Evolutionary conservation across 1,139 yeast genomes (phyloP).

Genomic region (Pneumocystis canis): DNA sequence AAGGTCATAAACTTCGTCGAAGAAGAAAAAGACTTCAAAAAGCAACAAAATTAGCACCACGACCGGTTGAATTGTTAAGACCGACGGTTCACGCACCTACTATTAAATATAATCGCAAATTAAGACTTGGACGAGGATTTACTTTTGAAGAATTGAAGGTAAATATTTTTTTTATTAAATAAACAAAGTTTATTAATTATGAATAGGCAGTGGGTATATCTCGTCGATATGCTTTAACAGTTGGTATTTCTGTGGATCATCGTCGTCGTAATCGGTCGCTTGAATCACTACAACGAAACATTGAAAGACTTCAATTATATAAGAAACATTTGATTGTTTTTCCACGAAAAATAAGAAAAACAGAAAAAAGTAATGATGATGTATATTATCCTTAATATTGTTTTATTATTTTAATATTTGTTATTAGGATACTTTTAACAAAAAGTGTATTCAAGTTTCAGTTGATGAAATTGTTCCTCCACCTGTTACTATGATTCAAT

Average conservation of each 20-base stretch:
- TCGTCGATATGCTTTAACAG: constrained; percentile 91
- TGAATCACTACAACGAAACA: constrained; percentile 89
- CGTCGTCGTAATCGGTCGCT: constrained; percentile 98
- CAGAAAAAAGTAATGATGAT: constrained; percentile 39
- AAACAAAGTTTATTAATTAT: not conserved
- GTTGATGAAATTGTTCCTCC: constrained; percentile 84
- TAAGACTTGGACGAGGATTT: constrained; percentile 99
- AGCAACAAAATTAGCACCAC: constrained; percentile 95
- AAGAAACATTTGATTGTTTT: constrained; percentile 87
- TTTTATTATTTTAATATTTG: not conserved
- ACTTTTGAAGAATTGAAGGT: constrained; percentile 87
- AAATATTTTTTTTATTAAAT: not conserved
- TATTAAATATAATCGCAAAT: constrained; percentile 96
- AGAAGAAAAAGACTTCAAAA: constrained; percentile 85
- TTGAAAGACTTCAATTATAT: constrained; percentile 93
- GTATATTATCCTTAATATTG: constrained; percentile 53
- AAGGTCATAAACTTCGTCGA: constrained; percentile 97
- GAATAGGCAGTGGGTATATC: constrained; percentile 76
- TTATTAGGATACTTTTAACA: not conserved
- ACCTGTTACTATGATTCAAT: constrained; percentile 57
- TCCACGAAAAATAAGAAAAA: constrained; percentile 69
- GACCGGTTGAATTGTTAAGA: constrained; percentile 90
- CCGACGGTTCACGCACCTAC: constrained; percentile 99
- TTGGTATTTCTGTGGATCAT: constrained; percentile 98
- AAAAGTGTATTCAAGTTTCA: constrained; percentile 25